These are phyloP conservation scores for Pyrenophora teres DNA, from an alignment of 2,329 filamentous ascomycete genomes.

Conservation along the genomic window DNA sequence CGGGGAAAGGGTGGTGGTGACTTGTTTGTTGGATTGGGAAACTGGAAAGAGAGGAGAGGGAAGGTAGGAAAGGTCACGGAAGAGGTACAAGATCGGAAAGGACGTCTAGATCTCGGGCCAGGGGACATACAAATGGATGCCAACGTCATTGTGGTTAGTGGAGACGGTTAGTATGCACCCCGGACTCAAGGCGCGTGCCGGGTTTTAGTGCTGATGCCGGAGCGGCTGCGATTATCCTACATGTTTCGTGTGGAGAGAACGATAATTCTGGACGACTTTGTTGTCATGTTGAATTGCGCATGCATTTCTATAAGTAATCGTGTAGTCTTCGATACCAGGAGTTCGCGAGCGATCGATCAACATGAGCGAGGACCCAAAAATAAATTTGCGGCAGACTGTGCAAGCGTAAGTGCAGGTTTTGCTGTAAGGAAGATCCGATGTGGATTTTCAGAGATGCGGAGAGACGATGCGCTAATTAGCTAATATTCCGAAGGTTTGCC, in stretches of 20 bases:
- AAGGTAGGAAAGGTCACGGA: too few relatives aligned
- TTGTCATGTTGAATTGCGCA: neutral
- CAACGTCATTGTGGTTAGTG: too few relatives aligned
- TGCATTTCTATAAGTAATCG: too few relatives aligned
- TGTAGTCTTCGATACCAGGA: too few relatives aligned
- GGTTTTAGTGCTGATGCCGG: too few relatives aligned
- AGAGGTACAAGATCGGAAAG: neutral
- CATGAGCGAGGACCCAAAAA: neutral
- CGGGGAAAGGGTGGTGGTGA: too few relatives aligned
- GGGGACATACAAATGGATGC: too few relatives aligned
- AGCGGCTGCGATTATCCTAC: too few relatives aligned
- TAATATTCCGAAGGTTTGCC: slow-evolving; percentile 13
- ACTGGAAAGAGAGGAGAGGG: too few relatives aligned
- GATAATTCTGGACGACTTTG: neutral
- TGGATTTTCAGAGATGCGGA: slow-evolving; percentile 1
- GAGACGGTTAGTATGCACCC: neutral
- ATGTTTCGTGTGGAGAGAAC: too few relatives aligned
- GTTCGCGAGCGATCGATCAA: too few relatives aligned
- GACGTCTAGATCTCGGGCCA: too few relatives aligned
- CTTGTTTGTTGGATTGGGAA: neutral
- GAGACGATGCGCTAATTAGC: slow-evolving; percentile 6
- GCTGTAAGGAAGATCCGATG: neutral
- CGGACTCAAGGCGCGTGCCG: neutral
- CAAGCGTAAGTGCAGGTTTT: neutral
- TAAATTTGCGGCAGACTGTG: neutral